Evolutionary conservation across 768 basidiomycete species (phyloP).

Genomic region (Leccinum obscurum): DNA sequence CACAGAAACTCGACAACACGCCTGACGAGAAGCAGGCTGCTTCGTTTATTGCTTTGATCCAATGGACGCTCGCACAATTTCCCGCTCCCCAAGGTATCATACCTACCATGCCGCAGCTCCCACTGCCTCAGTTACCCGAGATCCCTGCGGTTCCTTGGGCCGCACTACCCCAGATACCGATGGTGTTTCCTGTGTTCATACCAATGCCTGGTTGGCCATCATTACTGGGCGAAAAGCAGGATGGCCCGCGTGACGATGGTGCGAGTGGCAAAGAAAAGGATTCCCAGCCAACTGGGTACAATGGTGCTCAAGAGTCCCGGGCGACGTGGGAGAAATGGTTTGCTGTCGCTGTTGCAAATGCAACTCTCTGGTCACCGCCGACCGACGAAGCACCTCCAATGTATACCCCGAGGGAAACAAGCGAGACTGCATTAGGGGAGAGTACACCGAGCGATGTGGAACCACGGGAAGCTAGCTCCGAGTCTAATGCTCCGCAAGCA

Average conservation of each 20-base stretch:
- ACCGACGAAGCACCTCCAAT: slow-evolving; percentile 65
- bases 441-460: slow-evolving; percentile 5
- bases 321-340: slow-evolving; percentile 80
- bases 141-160: slow-evolving; percentile 65
- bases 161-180: slow-evolving; percentile 63
- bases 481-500: slow-evolving; percentile 22
- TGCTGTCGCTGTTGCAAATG: slow-evolving; percentile 50
- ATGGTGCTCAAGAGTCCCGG: slow-evolving; percentile 62
- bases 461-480: slow-evolving; percentile 3
- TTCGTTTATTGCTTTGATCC: slow-evolving; percentile 68
- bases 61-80: slow-evolving; percentile 65
- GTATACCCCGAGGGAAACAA: slow-evolving; percentile 64
- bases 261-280: slow-evolving; percentile 35
- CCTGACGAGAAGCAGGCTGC: slow-evolving; percentile 41
- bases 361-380: slow-evolving; percentile 42
- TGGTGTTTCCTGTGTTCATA: slow-evolving; percentile 80
- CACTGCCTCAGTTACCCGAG: slow-evolving; percentile 61
- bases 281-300: slow-evolving; percentile 39
- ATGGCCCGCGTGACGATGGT: slow-evolving; percentile 31
- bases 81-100: slow-evolving; percentile 60
- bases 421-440: slow-evolving; percentile 11
- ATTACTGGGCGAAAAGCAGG: slow-evolving; percentile 53
- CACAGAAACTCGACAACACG: slow-evolving; percentile 15
- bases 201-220: slow-evolving; percentile 66
- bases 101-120: slow-evolving; percentile 49